Evolutionary conservation across 2,329 filamentous ascomycete genomes (phyloP).

Genomic region (Fusarium domesticum): DNA sequence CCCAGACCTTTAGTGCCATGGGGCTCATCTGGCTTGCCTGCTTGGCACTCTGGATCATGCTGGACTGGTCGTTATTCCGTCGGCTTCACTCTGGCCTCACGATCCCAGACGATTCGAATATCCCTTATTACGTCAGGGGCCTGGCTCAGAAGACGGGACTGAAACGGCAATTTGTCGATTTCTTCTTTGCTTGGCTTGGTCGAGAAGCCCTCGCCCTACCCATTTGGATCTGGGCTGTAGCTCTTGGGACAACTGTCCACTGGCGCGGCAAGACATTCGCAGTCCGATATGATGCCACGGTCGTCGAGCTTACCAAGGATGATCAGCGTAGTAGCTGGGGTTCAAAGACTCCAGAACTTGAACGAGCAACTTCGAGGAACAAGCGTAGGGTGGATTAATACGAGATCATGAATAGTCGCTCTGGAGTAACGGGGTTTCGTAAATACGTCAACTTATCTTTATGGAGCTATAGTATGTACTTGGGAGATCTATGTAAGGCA

Average conservation of each 20-base stretch:
- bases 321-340: slow-evolving; percentile 10
- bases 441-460: too few species aligned
- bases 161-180: slow-evolving; percentile 61
- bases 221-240: slow-evolving; percentile 86
- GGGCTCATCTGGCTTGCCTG: slow-evolving; percentile 62
- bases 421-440: too few species aligned
- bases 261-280: slow-evolving; percentile 84
- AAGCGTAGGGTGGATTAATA: slow-evolving; percentile 26
- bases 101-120: slow-evolving; percentile 67
- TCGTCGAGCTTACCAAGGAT: slow-evolving; percentile 43
- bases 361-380: slow-evolving; percentile 23
- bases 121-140: slow-evolving; percentile 68
- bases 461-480: too few species aligned
- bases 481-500: too few species aligned
- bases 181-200: slow-evolving; percentile 80
- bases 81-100: slow-evolving; percentile 71
- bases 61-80: slow-evolving; percentile 72
- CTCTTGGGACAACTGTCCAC: slow-evolving; percentile 79
- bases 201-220: slow-evolving; percentile 80
- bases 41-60: slow-evolving; percentile 66
- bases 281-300: slow-evolving; percentile 81
- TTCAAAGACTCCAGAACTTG: slow-evolving; percentile 23
- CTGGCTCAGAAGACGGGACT: slow-evolving; percentile 39
- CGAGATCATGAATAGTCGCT: slow-evolving; percentile 1
- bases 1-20: slow-evolving; percentile 67